A percentile compares a stretch with the other conserved stretches of the same genome.
Evolutionary conservation across 2,329 filamentous ascomycete species (phyloP).

Genomic region (Microdochium nivale): DNA sequence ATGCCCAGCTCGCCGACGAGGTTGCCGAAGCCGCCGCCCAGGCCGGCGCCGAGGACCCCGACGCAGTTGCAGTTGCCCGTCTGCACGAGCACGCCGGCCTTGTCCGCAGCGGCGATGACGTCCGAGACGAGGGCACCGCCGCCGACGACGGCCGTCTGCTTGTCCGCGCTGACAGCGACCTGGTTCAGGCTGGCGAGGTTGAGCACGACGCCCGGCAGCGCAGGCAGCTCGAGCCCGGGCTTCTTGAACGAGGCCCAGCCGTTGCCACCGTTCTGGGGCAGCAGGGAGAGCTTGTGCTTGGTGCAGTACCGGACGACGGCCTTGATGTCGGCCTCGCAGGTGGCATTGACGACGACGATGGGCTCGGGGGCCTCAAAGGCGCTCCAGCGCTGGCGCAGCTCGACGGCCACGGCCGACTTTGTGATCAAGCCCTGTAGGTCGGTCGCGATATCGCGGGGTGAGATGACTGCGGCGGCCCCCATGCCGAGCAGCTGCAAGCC

Average conservation of each 20-base stretch:
- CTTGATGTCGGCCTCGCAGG: slow-evolving; percentile 8
- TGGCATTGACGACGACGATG: slow-evolving; percentile 8
- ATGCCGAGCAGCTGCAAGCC: slow-evolving; percentile 4
- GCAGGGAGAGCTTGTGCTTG: neutral
- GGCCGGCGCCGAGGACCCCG: slow-evolving; percentile 10
- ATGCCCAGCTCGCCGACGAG: slow-evolving; percentile 10
- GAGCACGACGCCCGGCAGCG: neutral
- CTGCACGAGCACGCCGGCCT: slow-evolving; percentile 4
- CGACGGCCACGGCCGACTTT: neutral
- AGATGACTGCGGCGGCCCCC: slow-evolving; percentile 1
- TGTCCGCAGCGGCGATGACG: neutral
- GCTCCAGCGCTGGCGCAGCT: slow-evolving; percentile 7
- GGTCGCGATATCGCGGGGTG: slow-evolving; percentile 2
- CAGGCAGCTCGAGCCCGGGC: neutral
- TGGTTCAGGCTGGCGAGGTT: neutral
- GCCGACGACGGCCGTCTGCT: neutral
- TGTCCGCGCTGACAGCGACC: neutral
- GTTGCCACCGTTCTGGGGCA: neutral
- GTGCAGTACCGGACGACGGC: slow-evolving; percentile 6
- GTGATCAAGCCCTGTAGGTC: slow-evolving; percentile 2
- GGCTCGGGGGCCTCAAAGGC: slow-evolving; percentile 8
- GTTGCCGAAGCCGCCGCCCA: slow-evolving; percentile 11
- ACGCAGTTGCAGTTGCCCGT: slow-evolving; percentile 19
- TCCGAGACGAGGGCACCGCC: neutral
- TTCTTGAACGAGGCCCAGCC: neutral